Base-by-base conservation (phyloP, 352 stramenopile species). In the Phytophthora sojae region DNA sequence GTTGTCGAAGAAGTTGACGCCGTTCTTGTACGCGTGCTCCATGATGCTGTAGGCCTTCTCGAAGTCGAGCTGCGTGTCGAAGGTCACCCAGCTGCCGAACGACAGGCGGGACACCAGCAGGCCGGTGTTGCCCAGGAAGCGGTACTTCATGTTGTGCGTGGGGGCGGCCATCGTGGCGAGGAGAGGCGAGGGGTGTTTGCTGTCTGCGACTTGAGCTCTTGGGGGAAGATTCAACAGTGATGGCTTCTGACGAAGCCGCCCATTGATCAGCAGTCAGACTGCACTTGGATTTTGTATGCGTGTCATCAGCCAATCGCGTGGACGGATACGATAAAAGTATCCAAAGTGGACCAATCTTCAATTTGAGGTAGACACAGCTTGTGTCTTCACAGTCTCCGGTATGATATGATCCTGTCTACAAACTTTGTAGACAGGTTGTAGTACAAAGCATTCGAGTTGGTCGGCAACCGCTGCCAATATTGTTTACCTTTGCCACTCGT, bases 1-100 rank as follows among this genome's bases (percentile, higher is more conserved):
- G 37, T 85, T 92, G 62, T 92, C 85, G 55, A 91, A 83, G 39
- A 92, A 87, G 75, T 90, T 92, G 61, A 92, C 64, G 45, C 82
- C 85, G 0, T 82, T 49, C 71, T 92, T 85, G 77, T 85, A 89
- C 6, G 81, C 81, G 64, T 85, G 77, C 58, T 80, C 75, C 79
- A 89, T 80, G 68, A 89, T 85, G 50, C 32, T 68, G 72, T 89
- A 89, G n/a, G 81, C 78, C 71, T 84, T 89, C 53, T 86, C 79
- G 47, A 86, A 75, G 67, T 83, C 81, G 26, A 86, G 47, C 47
- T 89, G 81, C 9, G 55, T 71, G 55, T 85, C 73, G 53, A 88
- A 88, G 8, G 77, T 85, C 19, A 86, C 77, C 76, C 73, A 86
- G 25, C 67, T 82, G 61, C 81, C 81, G 58, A 86, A 89, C 51